Evolutionary conservation across 352 stramenopile genomes (phyloP).

Genomic region (Globisporangium viniferum): DNA sequence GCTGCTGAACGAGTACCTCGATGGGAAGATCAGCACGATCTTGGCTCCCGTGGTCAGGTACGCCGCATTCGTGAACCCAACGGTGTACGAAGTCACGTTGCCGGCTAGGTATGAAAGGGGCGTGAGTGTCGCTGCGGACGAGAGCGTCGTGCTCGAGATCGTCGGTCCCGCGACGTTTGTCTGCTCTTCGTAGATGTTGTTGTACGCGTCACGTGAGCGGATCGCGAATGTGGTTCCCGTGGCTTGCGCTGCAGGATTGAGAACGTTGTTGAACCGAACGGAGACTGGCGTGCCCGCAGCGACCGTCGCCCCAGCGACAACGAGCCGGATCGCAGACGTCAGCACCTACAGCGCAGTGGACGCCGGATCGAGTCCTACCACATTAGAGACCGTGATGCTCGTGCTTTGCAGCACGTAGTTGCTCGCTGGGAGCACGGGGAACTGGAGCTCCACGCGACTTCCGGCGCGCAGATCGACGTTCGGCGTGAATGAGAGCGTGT

Average conservation of each 20-base stretch:
- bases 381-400: constrained; percentile 23
- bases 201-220: constrained; percentile 36
- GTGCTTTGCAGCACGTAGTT: constrained; percentile 30
- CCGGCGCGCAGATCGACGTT: constrained; percentile 35
- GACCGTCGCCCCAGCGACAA: constrained; percentile 28
- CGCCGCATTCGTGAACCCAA: constrained; percentile 45
- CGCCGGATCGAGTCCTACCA: constrained; percentile 22
- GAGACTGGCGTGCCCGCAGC: constrained; percentile 23
- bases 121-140: constrained; percentile 29
- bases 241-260: constrained; percentile 44
- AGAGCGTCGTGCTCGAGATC: constrained; percentile 28
- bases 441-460: constrained; percentile 39
- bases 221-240: constrained; percentile 30
- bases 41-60: constrained; percentile 34
- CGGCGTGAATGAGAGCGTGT: constrained; percentile 44
- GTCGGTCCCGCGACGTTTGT: constrained; percentile 19
- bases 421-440: constrained; percentile 38
- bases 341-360: constrained; percentile 29
- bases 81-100: constrained; percentile 30
- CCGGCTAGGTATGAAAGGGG: constrained; percentile 43
- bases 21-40: constrained; percentile 44
- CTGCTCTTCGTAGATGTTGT: constrained; percentile 40
- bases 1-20: constrained; percentile 31
- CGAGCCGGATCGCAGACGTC: constrained; percentile 35
- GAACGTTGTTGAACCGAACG: constrained; percentile 45